Evolutionary conservation across 1,284 basidiomycete species (phyloP).

Genomic region (Moesziomyces aphidis): DNA sequence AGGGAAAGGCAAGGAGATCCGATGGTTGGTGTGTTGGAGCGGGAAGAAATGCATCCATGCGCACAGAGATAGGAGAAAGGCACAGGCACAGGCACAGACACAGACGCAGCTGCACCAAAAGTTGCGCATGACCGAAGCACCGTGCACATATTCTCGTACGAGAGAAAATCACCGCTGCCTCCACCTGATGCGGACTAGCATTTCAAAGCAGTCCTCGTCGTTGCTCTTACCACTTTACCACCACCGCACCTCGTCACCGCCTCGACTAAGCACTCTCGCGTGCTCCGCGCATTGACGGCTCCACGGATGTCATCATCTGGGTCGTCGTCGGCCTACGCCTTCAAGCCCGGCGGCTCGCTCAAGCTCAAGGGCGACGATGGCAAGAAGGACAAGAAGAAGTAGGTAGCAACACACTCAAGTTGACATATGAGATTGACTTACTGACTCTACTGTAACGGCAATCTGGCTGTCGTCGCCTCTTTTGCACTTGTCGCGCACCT

Average conservation of each 20-base stretch:
- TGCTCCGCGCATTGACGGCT: too few species aligned
- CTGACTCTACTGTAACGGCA: too few species aligned
- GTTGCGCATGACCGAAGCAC: too few species aligned
- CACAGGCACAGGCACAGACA: neutral
- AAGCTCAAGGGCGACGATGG: slow-evolving; percentile 61
- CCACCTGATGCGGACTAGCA: neutral
- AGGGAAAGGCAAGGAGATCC: neutral
- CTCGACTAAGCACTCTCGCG: too few species aligned
- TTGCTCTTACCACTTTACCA: neutral
- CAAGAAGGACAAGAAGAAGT: slow-evolving; percentile 49
- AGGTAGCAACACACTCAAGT: slow-evolving; percentile 1
- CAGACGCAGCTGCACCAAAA: neutral
- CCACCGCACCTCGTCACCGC: neutral
- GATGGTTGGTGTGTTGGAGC: neutral
- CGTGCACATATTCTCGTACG: neutral
- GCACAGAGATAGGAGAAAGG: neutral
- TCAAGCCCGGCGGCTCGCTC: slow-evolving; percentile 63
- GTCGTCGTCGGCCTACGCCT: slow-evolving; percentile 55
- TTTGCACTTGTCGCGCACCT: neutral
- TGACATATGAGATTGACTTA: too few species aligned
- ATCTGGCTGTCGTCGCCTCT: neutral
- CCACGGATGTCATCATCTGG: slow-evolving; percentile 18
- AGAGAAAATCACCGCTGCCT: neutral
- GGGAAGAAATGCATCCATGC: neutral
- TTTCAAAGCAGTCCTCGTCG: neutral